phyloP scores from a whole-genome alignment of 495 filamentous ascomycete species.

The Aspergillus biplanus region DNA sequence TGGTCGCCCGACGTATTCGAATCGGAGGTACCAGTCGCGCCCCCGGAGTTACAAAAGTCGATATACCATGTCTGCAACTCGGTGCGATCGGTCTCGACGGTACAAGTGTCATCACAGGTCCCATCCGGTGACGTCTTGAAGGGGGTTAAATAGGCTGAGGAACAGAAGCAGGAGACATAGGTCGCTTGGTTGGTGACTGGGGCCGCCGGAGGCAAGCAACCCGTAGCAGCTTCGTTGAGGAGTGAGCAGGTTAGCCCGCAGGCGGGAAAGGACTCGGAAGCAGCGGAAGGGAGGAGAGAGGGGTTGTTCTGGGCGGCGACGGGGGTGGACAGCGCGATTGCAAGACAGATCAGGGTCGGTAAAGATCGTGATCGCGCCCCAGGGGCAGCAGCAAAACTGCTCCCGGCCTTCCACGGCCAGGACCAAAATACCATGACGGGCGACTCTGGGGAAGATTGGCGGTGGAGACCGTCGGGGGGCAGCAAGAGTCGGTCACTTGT shows the following conservation, averaged over 20 bases:
- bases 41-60: conserved; percentile 41
- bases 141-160: conserved; percentile 44
- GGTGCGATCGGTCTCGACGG: conserved; percentile 37
- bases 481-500: not conserved
- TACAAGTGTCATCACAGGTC: conserved; percentile 43
- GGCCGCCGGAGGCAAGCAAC: conserved; percentile 42
- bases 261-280: conserved; percentile 47
- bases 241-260: conserved; percentile 53
- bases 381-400: not conserved
- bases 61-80: conserved; percentile 55
- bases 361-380: conserved; percentile 8
- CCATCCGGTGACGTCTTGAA: conserved; percentile 40
- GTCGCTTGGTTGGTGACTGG: conserved; percentile 33
- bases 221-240: conserved; percentile 48
- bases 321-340: conserved; percentile 26
- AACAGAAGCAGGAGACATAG: conserved; percentile 61
- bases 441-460: conserved; percentile 9
- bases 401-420: conserved; percentile 15
- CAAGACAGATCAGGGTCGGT: conserved; percentile 17
- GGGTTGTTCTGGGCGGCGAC: conserved; percentile 26
- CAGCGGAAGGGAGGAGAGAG: conserved; percentile 35
- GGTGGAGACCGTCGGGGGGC: conserved; percentile 27
- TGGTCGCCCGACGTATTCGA: not conserved
- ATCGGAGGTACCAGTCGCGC: conserved; percentile 21
- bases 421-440: conserved; percentile 23